These are phyloP conservation scores for Lycium barbarum DNA, from an alignment of 257 asterid genomes.

Conservation along the genomic window DNA sequence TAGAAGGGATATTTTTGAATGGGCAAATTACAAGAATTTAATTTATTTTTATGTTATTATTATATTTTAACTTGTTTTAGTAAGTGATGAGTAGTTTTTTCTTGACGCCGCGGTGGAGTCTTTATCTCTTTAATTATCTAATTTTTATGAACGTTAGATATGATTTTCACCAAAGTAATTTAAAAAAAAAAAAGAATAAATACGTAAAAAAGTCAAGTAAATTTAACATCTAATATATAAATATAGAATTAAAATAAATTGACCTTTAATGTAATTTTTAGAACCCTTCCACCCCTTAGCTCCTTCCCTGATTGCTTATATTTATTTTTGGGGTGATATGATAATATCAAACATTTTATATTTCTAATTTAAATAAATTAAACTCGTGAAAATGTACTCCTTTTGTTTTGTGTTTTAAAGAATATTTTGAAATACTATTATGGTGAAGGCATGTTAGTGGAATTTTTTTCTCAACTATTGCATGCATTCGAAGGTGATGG, in stretches of 20 bases:
- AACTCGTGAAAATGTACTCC: neutral
- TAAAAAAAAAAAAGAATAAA: neutral
- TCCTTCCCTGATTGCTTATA: too few relatives aligned
- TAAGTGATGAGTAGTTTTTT: neutral
- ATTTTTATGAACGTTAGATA: neutral
- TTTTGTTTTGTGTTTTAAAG: neutral
- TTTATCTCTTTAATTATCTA: neutral
- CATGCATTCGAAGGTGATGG: conserved; percentile 11
- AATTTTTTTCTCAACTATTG: neutral
- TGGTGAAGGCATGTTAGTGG: neutral
- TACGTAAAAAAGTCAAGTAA: too few relatives aligned
- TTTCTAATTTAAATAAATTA: too few relatives aligned
- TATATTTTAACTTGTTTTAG: neutral
- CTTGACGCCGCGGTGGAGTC: rapidly evolving
- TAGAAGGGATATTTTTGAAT: neutral
- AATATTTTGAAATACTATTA: neutral
- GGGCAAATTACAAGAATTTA: neutral
- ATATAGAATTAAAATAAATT: neutral
- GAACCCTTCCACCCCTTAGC: too few relatives aligned
- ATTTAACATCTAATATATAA: neutral
- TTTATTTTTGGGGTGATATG: neutral
- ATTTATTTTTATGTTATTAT: neutral
- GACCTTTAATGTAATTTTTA: too few relatives aligned
- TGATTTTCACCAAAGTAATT: neutral
- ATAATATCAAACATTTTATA: too few relatives aligned